Evolutionary conservation across 805 yeast genomes (phyloP), one percentile per base, ranked within the genome.

Genomic region (Cyberlindnera xylosilytica): DNA sequence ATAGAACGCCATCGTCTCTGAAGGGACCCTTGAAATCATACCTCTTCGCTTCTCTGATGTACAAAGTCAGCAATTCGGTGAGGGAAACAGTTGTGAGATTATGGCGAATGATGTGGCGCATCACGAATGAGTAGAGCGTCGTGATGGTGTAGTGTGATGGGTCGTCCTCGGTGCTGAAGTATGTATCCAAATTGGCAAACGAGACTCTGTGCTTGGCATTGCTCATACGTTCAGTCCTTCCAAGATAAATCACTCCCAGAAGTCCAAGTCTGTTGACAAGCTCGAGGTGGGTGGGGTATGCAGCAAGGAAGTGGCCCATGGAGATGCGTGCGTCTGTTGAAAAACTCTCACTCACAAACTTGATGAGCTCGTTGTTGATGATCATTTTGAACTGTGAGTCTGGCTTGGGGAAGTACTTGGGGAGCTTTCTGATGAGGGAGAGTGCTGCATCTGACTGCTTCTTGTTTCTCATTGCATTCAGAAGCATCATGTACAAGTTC

Each of bases 261-360:
- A 57, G 16, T 2, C 54, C 51, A 20, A 57, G 34, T 2, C 46
- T 45, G 28, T 55, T 46, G 13, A 56, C 23, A 7, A 51, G 7
- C 3, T 33, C 16, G 8, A 9, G 13, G 3, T 51, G 34, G 6
- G 39, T 13, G 3, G 56, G 52, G 30, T 40, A 57, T 2, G 54
- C 39, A 1, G 56, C 47, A 4, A 49, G 24, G 23, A 55, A 52
- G 34, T 57, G 56, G 10, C 57, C 54, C 19, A 55, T n/a, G 0
- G 56, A 44, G 3, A 56, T 33, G 17, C 44, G 42, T 1, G 56
- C 50, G 18, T 54, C 51, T 18, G 34, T 40, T 3, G 50, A 49
- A 29, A 54, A 55, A 10, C 49, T 42, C 5, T 44, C 41, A 20
- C 54, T 42, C 7, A 57, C 28, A 12, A 53, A 24, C 3, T 41